Conservation (phyloP, 2,329 filamentous ascomycete species). For the Cladosporium phlei region DNA sequence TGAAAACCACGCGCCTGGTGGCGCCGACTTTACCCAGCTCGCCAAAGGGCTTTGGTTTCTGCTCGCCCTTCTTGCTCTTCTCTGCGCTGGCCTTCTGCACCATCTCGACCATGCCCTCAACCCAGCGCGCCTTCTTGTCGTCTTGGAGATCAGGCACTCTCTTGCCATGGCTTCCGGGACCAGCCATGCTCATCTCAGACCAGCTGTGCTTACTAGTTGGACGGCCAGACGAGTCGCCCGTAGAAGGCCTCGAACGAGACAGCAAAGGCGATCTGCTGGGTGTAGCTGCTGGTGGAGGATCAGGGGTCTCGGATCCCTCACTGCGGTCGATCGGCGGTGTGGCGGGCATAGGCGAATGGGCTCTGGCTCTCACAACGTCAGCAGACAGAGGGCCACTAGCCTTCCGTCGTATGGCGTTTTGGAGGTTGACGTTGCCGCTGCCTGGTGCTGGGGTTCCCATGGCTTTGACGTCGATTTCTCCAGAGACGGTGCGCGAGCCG, state of each 20-base stretch:
- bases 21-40: conserved; percentile 67
- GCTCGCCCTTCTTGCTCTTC: conserved; percentile 30
- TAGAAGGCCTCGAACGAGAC: conserved; percentile 15
- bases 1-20: conserved; percentile 67
- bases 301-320: background rate
- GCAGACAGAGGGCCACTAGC: conserved; percentile 12
- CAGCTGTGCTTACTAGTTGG: conserved; percentile 27
- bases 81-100: conserved; percentile 62
- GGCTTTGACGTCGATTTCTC: conserved; percentile 56
- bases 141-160: conserved; percentile 57
- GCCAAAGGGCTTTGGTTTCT: conserved; percentile 49
- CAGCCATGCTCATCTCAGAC: background rate
- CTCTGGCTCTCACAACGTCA: background rate
- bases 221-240: conserved; percentile 8
- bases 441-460: conserved; percentile 25
- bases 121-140: conserved; percentile 67
- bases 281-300: background rate
- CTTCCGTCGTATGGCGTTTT: conserved; percentile 18
- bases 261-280: background rate
- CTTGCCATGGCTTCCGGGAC: background rate
- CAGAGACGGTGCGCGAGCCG: conserved; percentile 61
- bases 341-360: background rate
- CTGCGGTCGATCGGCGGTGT: background rate
- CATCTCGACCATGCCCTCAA: conserved; percentile 76
- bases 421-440: conserved; percentile 25